Percentiles rank a stretch among this genome's conserved stretches.
These are phyloP conservation scores for Miscanthus sacchariflorus DNA, from an alignment of 202 grass and related monocot genomes.

Conservation along the genomic window DNA sequence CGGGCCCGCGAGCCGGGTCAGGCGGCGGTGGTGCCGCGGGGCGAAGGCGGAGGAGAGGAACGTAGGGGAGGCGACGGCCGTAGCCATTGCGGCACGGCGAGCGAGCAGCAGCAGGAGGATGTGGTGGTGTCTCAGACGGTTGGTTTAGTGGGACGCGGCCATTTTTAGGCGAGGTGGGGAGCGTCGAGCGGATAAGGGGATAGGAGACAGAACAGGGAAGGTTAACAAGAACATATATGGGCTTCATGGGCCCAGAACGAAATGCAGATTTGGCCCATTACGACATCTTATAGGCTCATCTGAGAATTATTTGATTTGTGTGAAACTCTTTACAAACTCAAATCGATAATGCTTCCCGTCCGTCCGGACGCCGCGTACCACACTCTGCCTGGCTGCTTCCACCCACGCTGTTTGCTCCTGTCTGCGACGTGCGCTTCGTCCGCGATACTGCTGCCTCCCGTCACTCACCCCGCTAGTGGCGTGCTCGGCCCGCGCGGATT, in stretches of 20 bases:
- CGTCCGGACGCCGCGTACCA: too few relatives aligned
- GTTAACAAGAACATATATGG: neutral
- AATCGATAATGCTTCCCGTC: too few relatives aligned
- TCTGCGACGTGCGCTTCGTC: too few relatives aligned
- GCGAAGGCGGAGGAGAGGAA: conserved; percentile 48
- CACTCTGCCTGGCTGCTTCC: too few relatives aligned
- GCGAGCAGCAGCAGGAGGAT: conserved; percentile 1
- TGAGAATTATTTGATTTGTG: too few relatives aligned
- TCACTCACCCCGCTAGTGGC: too few relatives aligned
- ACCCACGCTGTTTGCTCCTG: too few relatives aligned
- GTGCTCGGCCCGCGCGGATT: too few relatives aligned
- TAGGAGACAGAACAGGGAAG: neutral
- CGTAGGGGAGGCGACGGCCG: conserved; percentile 52
- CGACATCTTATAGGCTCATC: neutral
- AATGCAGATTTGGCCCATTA: neutral
- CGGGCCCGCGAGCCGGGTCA: conserved; percentile 33
- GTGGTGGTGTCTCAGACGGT: conserved; percentile 1
- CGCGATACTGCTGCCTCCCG: too few relatives aligned
- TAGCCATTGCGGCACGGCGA: conserved; percentile 49
- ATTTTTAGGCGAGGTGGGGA: conserved; percentile 32
- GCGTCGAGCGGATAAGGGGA: conserved; percentile 48
- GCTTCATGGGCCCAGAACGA: neutral
- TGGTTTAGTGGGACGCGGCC: conserved; percentile 47
- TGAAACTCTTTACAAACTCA: too few relatives aligned
- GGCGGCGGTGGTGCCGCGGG: conserved; percentile 28